Evolutionary conservation across 2,329 filamentous ascomycete species (phyloP).

Genomic region (Thyridium curvatum): DNA sequence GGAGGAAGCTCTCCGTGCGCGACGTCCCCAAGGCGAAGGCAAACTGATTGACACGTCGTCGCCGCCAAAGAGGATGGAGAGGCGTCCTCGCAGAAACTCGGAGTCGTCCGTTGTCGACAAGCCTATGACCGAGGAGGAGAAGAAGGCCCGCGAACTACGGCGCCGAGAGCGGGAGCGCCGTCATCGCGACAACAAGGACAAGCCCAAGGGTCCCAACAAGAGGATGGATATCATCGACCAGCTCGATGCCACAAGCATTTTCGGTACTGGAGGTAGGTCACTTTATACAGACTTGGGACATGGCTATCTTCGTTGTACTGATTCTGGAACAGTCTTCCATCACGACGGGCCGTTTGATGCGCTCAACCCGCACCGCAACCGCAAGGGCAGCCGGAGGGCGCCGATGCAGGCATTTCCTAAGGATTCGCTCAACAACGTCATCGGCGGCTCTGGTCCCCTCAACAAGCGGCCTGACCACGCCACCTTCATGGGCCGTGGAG

Average conservation of each 20-base stretch:
- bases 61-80: conserved; percentile 24
- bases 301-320: conserved; percentile 7
- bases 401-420: conserved; percentile 97
- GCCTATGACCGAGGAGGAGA: conserved; percentile 53
- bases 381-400: conserved; percentile 71
- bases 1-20: conserved; percentile 54
- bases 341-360: conserved; percentile 97
- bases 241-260: conserved; percentile 92
- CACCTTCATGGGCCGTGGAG: conserved; percentile 74
- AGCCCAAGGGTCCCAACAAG: conserved; percentile 37
- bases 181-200: conserved; percentile 47
- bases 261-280: conserved; percentile 78
- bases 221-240: conserved; percentile 90
- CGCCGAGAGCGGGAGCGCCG: conserved; percentile 47
- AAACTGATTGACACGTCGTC: conserved; percentile 24
- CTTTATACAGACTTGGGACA: too few species aligned
- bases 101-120: conserved; percentile 67
- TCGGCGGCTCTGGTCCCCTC: conserved; percentile 81
- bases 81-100: conserved; percentile 66
- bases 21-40: conserved; percentile 31
- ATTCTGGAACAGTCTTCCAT: conserved; percentile 67
- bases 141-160: conserved; percentile 38
- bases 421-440: conserved; percentile 83
- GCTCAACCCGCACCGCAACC: conserved; percentile 89
- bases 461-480: conserved; percentile 78